These are phyloP conservation scores for Scalesia atractyloides DNA, from an alignment of 129 eudicot species.

Conservation along the genomic window DNA sequence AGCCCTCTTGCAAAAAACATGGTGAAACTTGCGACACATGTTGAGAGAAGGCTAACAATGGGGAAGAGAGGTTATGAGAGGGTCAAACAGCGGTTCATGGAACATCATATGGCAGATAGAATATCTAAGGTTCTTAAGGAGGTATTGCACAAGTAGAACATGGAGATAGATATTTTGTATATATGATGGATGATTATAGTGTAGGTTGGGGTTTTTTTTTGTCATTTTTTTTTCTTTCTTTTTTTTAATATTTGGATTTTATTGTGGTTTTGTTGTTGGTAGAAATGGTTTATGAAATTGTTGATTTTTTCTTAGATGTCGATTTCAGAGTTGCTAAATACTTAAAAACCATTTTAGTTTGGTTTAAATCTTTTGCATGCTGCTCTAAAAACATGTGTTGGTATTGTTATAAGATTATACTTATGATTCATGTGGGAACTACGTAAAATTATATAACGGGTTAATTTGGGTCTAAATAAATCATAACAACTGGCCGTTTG, in stretches of 20 bases:
- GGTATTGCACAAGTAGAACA: slow-evolving; percentile 55
- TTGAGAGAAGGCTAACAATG: slow-evolving; percentile 73
- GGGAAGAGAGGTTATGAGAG: slow-evolving; percentile 76
- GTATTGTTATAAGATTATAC: too few species aligned
- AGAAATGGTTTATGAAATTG: slow-evolving; percentile 19
- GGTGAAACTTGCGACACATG: slow-evolving; percentile 71
- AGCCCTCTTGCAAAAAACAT: slow-evolving; percentile 79
- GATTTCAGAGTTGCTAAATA: too few species aligned
- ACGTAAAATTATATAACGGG: too few species aligned
- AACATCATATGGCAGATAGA: slow-evolving; percentile 76
- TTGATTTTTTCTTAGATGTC: background rate
- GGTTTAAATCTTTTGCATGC: too few species aligned
- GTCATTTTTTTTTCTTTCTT: too few species aligned
- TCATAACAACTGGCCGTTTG: too few species aligned
- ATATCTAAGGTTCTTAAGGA: slow-evolving; percentile 72
- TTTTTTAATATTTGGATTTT: background rate
- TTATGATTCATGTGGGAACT: too few species aligned
- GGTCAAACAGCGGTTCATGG: slow-evolving; percentile 78
- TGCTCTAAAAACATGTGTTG: too few species aligned
- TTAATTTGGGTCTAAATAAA: too few species aligned
- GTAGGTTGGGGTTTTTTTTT: background rate
- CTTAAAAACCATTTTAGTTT: too few species aligned
- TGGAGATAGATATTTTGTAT: slow-evolving; percentile 10
- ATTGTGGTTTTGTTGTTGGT: background rate
- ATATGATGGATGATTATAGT: slow-evolving; percentile 8